A percentile compares a stretch with the other conserved stretches of the same genome.
Conservation (phyloP, 805 yeast species). For the Candida xiaguanensis region DNA sequence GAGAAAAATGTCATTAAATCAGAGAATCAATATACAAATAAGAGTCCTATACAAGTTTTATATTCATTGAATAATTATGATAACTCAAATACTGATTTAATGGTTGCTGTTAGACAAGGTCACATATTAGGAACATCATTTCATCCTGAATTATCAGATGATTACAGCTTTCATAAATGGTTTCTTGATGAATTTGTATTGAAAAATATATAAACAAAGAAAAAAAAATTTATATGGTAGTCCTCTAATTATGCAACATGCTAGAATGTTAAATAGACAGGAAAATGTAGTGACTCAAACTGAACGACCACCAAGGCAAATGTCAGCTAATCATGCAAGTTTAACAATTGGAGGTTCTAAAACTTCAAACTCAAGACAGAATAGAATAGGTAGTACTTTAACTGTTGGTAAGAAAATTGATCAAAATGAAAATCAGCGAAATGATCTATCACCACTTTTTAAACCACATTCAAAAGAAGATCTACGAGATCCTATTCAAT, state of each 20-base stretch:
- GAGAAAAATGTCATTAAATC: slow-evolving; percentile 14
- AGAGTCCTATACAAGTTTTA: slow-evolving; percentile 38
- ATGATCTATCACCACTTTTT: not conserved
- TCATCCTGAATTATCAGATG: slow-evolving; percentile 70
- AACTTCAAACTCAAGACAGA: slow-evolving; percentile 4
- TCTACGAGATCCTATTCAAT: slow-evolving; percentile 27
- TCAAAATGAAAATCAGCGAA: not conserved
- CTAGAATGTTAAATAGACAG: slow-evolving; percentile 18
- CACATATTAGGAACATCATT: slow-evolving; percentile 68
- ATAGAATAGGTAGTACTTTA: slow-evolving; percentile 21
- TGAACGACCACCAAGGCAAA: slow-evolving; percentile 8
- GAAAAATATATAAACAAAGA: not conserved
- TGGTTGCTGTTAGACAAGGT: slow-evolving; percentile 75
- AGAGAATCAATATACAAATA: slow-evolving; percentile 20
- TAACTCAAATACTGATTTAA: slow-evolving; percentile 27
- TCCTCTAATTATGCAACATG: slow-evolving; percentile 27
- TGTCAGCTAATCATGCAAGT: slow-evolving; percentile 20
- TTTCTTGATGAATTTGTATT: slow-evolving; percentile 57
- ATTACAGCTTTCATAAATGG: slow-evolving; percentile 65
- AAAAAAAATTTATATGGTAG: not conserved
- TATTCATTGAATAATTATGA: slow-evolving; percentile 25
- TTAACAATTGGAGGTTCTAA: slow-evolving; percentile 14
- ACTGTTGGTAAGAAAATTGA: slow-evolving; percentile 15
- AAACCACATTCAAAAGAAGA: slow-evolving; percentile 1
- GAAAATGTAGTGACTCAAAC: not conserved